These are phyloP conservation scores for Saccharomycopsis microspora DNA, from an alignment of 805 yeast genomes.

Conservation along the genomic window DNA sequence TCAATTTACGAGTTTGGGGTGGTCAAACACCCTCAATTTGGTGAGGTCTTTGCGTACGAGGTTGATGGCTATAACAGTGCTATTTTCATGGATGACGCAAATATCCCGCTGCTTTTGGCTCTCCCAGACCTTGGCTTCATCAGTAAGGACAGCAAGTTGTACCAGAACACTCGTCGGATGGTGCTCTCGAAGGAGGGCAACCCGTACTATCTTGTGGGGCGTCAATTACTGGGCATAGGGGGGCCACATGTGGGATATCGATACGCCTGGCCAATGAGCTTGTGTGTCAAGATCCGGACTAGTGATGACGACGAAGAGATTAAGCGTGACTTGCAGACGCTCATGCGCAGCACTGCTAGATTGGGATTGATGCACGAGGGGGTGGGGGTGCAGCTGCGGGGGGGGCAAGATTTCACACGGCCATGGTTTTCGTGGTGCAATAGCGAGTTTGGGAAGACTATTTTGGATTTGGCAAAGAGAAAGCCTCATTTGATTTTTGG, in stretches of 20 bases:
- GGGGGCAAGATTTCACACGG: conserved; percentile 48
- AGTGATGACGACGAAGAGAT: conserved; percentile 65
- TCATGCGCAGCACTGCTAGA: conserved; percentile 55
- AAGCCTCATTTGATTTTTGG: conserved; percentile 66
- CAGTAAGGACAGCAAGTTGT: conserved; percentile 38
- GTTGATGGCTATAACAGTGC: conserved; percentile 78
- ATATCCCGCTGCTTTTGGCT: conserved; percentile 71
- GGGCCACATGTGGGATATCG: conserved; percentile 82
- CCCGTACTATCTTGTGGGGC: conserved; percentile 65
- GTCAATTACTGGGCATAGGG: conserved; percentile 64
- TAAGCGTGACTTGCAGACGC: conserved; percentile 29
- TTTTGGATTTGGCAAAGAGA: conserved; percentile 59
- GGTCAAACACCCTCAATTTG: conserved; percentile 55
- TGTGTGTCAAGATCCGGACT: conserved; percentile 67
- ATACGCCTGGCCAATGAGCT: conserved; percentile 87
- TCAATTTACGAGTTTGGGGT: conserved; percentile 49
- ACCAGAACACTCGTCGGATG: conserved; percentile 74
- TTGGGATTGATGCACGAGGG: conserved; percentile 82
- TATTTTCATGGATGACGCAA: conserved; percentile 82
- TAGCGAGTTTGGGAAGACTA: conserved; percentile 81
- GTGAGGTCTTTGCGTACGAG: conserved; percentile 78
- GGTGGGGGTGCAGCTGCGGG: conserved; percentile 46
- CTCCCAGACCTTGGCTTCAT: conserved; percentile 71
- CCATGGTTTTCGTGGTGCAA: conserved; percentile 96
- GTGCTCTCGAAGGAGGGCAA: conserved; percentile 56